Evolutionary conservation across 2,329 filamentous ascomycete genomes (phyloP).

Genomic region (Trichoderma arundinaceum): DNA sequence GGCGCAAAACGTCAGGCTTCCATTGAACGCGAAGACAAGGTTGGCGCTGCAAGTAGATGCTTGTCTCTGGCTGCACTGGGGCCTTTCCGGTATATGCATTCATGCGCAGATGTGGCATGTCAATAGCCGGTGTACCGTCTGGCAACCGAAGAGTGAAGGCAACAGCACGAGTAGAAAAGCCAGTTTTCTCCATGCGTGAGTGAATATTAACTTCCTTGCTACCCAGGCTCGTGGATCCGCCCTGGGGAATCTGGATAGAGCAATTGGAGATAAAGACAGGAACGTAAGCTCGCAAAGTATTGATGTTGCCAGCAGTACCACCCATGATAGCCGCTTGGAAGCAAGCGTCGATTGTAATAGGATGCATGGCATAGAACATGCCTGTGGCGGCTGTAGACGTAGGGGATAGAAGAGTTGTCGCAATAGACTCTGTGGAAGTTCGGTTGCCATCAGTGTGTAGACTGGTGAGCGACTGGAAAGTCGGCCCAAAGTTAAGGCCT

Average conservation of each 20-base stretch:
- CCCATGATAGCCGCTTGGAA: slow-evolving; percentile 23
- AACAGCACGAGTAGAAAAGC: slow-evolving; percentile 9
- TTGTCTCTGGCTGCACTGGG: slow-evolving; percentile 14
- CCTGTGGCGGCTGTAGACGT: background rate
- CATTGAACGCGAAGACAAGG: slow-evolving; percentile 18
- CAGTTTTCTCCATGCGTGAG: slow-evolving; percentile 22
- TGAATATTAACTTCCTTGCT: slow-evolving; percentile 17
- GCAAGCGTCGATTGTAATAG: slow-evolving; percentile 19
- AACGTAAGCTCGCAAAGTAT: slow-evolving; percentile 1
- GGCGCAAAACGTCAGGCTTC: slow-evolving; percentile 23
- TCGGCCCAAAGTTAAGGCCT: slow-evolving; percentile 23
- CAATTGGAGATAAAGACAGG: slow-evolving; percentile 14
- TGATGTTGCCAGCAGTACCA: slow-evolving; percentile 17
- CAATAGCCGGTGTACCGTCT: slow-evolving; percentile 8
- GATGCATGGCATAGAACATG: slow-evolving; percentile 23
- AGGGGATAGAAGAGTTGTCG: background rate
- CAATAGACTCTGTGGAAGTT: slow-evolving; percentile 13
- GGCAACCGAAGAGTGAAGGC: slow-evolving; percentile 17
- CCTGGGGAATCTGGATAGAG: slow-evolving; percentile 5
- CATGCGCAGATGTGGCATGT: slow-evolving; percentile 16
- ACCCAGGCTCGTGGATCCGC: background rate
- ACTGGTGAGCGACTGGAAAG: slow-evolving; percentile 13
- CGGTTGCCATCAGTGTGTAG: slow-evolving; percentile 18
- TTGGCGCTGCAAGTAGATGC: slow-evolving; percentile 23
- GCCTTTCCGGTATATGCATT: slow-evolving; percentile 18